phyloP scores from a whole-genome alignment of 164 flowering plant species.

The Magnolia kwangsiensis region DNA sequence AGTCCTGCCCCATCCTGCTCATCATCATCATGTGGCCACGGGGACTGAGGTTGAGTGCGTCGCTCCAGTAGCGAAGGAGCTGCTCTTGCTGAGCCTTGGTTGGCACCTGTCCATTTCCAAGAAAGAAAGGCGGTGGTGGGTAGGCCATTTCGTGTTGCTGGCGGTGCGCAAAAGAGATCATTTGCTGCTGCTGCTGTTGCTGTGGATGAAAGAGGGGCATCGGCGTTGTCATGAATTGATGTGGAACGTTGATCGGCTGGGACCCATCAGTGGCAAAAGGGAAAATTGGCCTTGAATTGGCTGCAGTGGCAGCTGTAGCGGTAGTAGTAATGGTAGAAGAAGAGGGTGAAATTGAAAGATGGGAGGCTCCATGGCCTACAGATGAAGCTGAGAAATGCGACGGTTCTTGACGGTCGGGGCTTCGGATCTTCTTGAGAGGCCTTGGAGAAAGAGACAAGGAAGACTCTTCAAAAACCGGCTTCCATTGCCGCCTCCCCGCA shows the following conservation, averaged over 20 bases:
- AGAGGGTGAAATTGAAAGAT: constrained; percentile 9
- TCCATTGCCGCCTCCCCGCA: constrained; percentile 38
- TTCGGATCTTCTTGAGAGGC: constrained; percentile 63
- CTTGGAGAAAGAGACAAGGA: constrained; percentile 46
- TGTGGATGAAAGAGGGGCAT: constrained; percentile 14
- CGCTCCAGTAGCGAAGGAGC: constrained; percentile 65
- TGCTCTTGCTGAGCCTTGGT: constrained; percentile 31
- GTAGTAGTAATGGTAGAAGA: constrained; percentile 11
- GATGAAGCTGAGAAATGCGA: constrained; percentile 10
- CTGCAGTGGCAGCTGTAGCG: background rate
- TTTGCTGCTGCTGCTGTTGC: constrained; percentile 43
- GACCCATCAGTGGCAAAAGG: constrained; percentile 62
- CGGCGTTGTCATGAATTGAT: constrained; percentile 15
- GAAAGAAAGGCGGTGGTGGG: constrained; percentile 19
- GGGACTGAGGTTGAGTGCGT: constrained; percentile 66
- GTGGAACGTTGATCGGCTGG: constrained; percentile 26
- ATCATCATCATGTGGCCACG: constrained; percentile 76
- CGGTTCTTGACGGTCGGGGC: constrained; percentile 44
- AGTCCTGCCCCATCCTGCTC: constrained; percentile 45
- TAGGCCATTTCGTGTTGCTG: constrained; percentile 13
- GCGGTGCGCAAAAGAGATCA: constrained; percentile 66
- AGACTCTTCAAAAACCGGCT: constrained; percentile 54
- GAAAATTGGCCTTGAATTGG: constrained; percentile 39
- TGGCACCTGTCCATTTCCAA: constrained; percentile 18
- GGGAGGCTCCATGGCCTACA: constrained; percentile 7